These are phyloP conservation scores for Dinochytrium kinnereticum DNA, from an alignment of 371 early-diverging fungal genomes.

Conservation along the genomic window DNA sequence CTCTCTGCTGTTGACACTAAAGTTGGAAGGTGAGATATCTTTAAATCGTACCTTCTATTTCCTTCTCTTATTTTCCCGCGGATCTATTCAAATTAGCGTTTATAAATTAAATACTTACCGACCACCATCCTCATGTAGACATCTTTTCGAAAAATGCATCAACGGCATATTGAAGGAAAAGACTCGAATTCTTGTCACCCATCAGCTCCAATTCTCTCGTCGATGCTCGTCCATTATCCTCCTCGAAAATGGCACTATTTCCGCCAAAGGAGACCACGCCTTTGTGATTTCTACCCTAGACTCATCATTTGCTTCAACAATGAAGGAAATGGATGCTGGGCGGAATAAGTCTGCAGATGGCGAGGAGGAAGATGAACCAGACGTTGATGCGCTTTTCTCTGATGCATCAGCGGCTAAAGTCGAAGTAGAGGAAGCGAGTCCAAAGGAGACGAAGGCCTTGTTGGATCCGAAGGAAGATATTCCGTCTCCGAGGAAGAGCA, in stretches of 20 bases:
- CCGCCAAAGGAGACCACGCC: constrained; percentile 52
- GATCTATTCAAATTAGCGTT: not conserved
- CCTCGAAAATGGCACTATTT: constrained; percentile 72
- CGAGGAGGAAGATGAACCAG: not conserved
- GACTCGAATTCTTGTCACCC: constrained; percentile 51
- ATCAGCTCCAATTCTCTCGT: constrained; percentile 47
- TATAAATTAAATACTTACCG: not conserved
- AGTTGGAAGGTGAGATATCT: constrained; percentile 38
- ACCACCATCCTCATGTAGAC: constrained; percentile 4
- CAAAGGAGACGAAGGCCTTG: not conserved
- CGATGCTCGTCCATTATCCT: constrained; percentile 2
- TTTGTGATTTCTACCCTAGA: constrained; percentile 21
- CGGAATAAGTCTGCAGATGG: not conserved
- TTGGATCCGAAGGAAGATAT: not conserved
- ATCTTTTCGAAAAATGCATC: constrained; percentile 22
- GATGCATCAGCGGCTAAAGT: not conserved
- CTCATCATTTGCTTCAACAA: constrained; percentile 24
- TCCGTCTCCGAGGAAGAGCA: not conserved
- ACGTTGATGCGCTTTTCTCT: not conserved
- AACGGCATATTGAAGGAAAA: constrained; percentile 24
- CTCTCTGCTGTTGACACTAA: constrained; percentile 54
- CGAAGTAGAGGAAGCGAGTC: not conserved
- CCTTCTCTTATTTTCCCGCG: not conserved
- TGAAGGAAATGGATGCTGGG: constrained; percentile 22
- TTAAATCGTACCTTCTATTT: not conserved